Conservation (phyloP, 73 alveolate species). For the Tetrahymena elliotti region DNA sequence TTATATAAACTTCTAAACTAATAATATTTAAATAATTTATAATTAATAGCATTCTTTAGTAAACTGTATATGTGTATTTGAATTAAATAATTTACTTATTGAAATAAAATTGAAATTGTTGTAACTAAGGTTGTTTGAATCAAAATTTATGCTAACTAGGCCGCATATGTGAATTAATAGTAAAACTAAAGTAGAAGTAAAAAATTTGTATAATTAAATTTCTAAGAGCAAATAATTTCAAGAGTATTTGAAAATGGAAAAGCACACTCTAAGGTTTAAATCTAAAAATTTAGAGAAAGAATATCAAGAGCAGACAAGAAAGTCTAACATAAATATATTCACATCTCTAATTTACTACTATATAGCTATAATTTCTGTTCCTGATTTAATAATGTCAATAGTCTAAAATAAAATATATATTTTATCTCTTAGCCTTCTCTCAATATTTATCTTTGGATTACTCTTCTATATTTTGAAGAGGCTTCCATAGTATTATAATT, state of each 20-base stretch:
- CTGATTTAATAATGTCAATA: background rate
- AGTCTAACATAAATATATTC: background rate
- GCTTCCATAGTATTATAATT: background rate
- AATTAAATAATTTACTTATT: no score
- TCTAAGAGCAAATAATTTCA: no score
- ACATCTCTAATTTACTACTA: background rate
- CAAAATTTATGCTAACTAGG: no score
- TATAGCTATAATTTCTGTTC: background rate
- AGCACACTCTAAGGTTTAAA: background rate
- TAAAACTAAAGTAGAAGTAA: no score
- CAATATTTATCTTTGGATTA: background rate
- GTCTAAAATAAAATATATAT: background rate
- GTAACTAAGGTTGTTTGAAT: no score
- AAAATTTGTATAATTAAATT: no score
- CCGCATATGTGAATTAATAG: no score
- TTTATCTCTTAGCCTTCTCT: background rate
- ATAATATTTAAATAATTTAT: no score
- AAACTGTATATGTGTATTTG: no score
- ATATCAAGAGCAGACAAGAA: background rate
- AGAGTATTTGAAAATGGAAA: background rate
- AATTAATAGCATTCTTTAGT: no score
- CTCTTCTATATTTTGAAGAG: background rate
- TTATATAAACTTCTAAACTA: no score
- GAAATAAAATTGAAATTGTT: no score
- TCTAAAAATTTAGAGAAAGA: background rate